These are phyloP conservation scores for Leccinum variicolor DNA, from an alignment of 768 basidiomycete genomes.

Conservation along the genomic window DNA sequence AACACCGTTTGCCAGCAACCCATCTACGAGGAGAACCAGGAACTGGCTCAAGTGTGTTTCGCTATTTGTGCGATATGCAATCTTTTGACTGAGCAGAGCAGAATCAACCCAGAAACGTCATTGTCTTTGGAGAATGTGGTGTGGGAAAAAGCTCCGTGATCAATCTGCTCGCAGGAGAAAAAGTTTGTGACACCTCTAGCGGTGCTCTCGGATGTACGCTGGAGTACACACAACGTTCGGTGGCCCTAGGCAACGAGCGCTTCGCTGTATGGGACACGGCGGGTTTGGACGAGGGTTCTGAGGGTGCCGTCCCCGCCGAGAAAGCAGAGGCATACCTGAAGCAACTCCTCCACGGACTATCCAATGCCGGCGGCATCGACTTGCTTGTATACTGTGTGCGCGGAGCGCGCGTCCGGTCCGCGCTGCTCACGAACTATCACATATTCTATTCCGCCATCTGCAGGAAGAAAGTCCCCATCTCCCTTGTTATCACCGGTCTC, in stretches of 20 bases:
- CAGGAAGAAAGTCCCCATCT: slow-evolving; percentile 36
- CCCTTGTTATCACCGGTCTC: slow-evolving; percentile 41
- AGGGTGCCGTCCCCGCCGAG: slow-evolving; percentile 28
- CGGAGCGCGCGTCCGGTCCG: slow-evolving; percentile 35
- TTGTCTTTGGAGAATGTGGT: slow-evolving; percentile 43
- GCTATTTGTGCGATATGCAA: not conserved
- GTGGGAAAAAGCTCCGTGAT: slow-evolving; percentile 44
- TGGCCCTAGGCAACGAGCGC: slow-evolving; percentile 15
- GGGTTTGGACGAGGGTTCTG: slow-evolving; percentile 29
- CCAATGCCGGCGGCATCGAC: slow-evolving; percentile 34
- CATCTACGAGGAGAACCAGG: not conserved
- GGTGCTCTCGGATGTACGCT: slow-evolving; percentile 37
- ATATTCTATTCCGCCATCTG: slow-evolving; percentile 41
- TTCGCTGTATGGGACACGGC: slow-evolving; percentile 34
- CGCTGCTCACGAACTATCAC: slow-evolving; percentile 36
- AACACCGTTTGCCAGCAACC: slow-evolving; percentile 12
- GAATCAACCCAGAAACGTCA: slow-evolving; percentile 29
- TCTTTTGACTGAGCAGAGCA: slow-evolving; percentile 4
- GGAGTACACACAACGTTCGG: slow-evolving; percentile 19
- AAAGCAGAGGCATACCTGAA: slow-evolving; percentile 31
- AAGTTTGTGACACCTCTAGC: slow-evolving; percentile 29
- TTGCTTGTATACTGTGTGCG: slow-evolving; percentile 41
- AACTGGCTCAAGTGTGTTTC: slow-evolving; percentile 10
- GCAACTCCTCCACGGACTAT: slow-evolving; percentile 34
- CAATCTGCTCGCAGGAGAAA: slow-evolving; percentile 35